Base-by-base conservation (phyloP, 106 monocot genomes). In the Posidonia australis region DNA sequence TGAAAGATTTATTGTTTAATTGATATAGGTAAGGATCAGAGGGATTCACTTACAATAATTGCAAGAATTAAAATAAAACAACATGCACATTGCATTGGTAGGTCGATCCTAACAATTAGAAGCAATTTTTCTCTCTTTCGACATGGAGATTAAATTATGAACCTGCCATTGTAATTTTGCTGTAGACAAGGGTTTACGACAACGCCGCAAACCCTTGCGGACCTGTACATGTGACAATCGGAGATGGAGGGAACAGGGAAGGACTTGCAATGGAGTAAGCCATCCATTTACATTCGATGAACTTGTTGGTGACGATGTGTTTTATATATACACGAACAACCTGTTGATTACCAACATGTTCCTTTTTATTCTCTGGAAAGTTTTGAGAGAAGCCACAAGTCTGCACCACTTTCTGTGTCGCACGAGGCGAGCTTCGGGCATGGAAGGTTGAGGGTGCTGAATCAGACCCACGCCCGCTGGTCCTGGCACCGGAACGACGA, bases 351-450 rank as follows among this genome's bases (percentile, higher is more conserved):
- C n/a, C n/a, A n/a, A n/a, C n/a, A n/a, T n/a, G 13, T 49, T 49
- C 16, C 16, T 6, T 9, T 3, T 49, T 16, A 49, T 49, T 49
- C 0, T 19, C 3, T n/a, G 16, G 49, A 63, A 54, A 87, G 87
- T 46, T 92, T 92, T 23, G 30, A 78, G 44, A 65, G 78, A 49
- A 22, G 71, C 14, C 80, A 84, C 82, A 83, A 67, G 44, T 67
- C 72, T 36, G 69, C 74, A 1, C 17, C 67, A 5, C 71, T 89
- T 1, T 93, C 88, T 1, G 1, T 67, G 75, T 89, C 83, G 54
- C 76, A 74, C 0, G 93, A 93, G 73, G 93, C 89, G 22, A 93
- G 93, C 66, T 93, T 93, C 41, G 93, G 93, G 47, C 93, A 93
- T 60, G 93, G 89, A 26, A 58, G 83, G 65, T 48, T 93, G 62